Evolutionary conservation across 768 basidiomycete species (phyloP).

Genomic region (Russula sp.): DNA sequence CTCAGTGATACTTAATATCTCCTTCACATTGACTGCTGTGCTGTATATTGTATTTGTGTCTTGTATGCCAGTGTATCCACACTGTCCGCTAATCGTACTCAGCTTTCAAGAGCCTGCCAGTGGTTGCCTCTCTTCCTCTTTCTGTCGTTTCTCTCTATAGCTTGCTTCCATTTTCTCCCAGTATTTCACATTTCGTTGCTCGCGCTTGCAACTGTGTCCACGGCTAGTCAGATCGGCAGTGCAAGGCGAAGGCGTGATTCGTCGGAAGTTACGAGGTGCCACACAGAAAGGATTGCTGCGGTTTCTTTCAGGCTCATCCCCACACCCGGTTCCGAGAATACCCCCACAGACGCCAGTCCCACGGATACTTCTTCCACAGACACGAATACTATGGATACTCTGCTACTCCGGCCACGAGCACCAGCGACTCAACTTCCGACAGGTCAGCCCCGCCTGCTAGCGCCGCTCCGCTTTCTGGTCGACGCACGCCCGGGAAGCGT

Average conservation of each 20-base stretch:
- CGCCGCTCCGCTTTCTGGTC: too few species aligned
- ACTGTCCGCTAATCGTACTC: background rate
- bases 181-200: constrained; percentile 15
- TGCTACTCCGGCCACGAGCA: background rate
- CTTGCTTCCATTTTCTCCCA: background rate
- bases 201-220: constrained; percentile 10
- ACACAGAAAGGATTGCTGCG: background rate
- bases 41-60: too few species aligned
- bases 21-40: too few species aligned
- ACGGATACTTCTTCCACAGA: background rate
- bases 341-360: background rate
- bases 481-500: too few species aligned
- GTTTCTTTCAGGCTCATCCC: constrained; percentile 20
- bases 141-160: constrained; percentile 14
- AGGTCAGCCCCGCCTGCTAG: background rate
- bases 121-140: constrained; percentile 25
- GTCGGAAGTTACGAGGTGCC: constrained; percentile 12
- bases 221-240: constrained; percentile 17
- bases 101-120: constrained; percentile 27
- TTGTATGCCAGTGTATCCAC: too few species aligned
- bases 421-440: background rate
- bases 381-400: background rate
- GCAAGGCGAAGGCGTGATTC: constrained; percentile 14
- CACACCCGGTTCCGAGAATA: background rate
- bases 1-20: too few species aligned